phyloP scores from a whole-genome alignment of 495 filamentous ascomycete species.

The Tuber umbilicatum region DNA sequence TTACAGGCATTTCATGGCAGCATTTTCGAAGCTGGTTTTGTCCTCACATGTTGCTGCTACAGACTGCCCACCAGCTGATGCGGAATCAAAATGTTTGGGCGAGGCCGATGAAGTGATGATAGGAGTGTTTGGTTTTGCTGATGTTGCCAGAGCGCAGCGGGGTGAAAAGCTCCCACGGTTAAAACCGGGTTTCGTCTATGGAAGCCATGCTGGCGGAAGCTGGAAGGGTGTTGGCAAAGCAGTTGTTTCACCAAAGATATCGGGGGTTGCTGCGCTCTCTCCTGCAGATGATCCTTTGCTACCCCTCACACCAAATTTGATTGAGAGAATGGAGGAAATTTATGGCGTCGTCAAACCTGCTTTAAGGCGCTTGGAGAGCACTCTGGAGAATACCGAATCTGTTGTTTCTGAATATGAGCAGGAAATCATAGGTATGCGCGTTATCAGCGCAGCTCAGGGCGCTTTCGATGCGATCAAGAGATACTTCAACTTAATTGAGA shows the following conservation, averaged over 20 bases:
- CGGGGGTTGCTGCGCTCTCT: constrained; percentile 8
- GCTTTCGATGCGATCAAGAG: constrained; percentile 37
- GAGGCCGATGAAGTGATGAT: constrained; percentile 93
- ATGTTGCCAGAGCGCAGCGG: constrained; percentile 84
- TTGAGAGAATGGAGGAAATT: constrained; percentile 78
- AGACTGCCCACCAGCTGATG: constrained; percentile 70
- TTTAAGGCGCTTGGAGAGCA: constrained; percentile 67
- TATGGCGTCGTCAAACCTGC: constrained; percentile 45
- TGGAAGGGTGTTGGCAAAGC: constrained; percentile 56
- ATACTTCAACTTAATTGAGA: constrained; percentile 40
- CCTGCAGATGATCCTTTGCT: constrained; percentile 65
- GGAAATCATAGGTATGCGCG: constrained; percentile 24
- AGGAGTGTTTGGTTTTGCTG: constrained; percentile 90
- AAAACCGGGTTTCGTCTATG: constrained; percentile 82
- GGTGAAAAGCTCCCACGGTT: constrained; percentile 84
- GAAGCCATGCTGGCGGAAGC: constrained; percentile 71
- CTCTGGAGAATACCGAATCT: constrained; percentile 30
- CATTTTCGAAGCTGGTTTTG: constrained; percentile 94
- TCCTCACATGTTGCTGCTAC: constrained; percentile 97
- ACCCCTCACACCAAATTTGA: constrained; percentile 61
- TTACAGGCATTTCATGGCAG: constrained; percentile 98
- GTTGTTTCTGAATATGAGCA: constrained; percentile 32
- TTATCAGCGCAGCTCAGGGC: constrained; percentile 27
- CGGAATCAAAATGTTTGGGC: constrained; percentile 89
- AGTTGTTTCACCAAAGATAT: constrained; percentile 10